A percentile compares a stretch with the other conserved stretches of the same genome.
Conservation (phyloP, 2,329 filamentous ascomycete genomes). For the Myriosclerotinia curreyana region DNA sequence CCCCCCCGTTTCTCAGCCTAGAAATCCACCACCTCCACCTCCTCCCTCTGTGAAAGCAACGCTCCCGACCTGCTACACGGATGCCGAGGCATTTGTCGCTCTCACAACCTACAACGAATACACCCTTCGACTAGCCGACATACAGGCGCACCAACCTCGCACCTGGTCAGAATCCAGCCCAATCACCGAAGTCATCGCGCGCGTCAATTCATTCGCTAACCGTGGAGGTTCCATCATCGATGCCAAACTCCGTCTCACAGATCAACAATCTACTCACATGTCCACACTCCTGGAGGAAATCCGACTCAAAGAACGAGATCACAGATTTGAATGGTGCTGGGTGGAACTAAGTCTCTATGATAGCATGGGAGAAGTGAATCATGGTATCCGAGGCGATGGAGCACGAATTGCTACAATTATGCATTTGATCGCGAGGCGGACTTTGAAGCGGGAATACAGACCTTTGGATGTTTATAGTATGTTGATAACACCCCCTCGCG, state of each 20-base stretch:
- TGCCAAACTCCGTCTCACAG: conserved; percentile 27
- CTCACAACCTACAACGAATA: conserved; percentile 31
- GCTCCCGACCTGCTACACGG: conserved; percentile 21
- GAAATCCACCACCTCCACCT: not conserved
- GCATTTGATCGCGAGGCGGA: conserved; percentile 29
- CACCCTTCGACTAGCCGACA: conserved; percentile 26
- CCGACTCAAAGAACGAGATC: conserved; percentile 24
- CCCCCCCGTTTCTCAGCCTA: not conserved
- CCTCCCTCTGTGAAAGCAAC: not conserved
- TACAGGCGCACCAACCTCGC: not conserved
- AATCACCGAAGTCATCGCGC: conserved; percentile 13
- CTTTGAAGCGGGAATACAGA: conserved; percentile 21
- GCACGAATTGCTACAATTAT: conserved; percentile 24
- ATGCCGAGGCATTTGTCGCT: conserved; percentile 24
- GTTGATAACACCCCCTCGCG: conserved; percentile 11
- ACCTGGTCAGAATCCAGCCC: conserved; percentile 27
- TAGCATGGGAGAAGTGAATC: conserved; percentile 18
- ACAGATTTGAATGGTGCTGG: conserved; percentile 33
- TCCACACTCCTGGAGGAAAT: conserved; percentile 31
- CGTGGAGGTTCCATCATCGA: conserved; percentile 26
- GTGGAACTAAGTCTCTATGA: conserved; percentile 28
- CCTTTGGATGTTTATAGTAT: conserved; percentile 24
- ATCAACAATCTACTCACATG: conserved; percentile 30
- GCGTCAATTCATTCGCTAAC: conserved; percentile 22
- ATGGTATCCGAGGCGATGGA: not conserved